phyloP scores from a whole-genome alignment of 2,329 filamentous ascomycete genomes.

The Madurella fahalii region DNA sequence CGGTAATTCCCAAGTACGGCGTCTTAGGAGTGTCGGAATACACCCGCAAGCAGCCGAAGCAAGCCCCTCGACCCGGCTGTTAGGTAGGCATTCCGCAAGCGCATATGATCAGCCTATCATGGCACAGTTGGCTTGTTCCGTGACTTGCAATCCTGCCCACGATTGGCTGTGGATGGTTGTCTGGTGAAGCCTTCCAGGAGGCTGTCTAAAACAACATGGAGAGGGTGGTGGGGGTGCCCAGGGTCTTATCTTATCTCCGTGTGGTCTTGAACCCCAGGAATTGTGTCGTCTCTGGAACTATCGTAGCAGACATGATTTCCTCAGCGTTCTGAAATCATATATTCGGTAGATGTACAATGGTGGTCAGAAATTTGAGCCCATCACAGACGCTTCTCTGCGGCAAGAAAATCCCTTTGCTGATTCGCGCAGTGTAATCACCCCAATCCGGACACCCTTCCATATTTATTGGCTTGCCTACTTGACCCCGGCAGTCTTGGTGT shows the following conservation, averaged over 20 bases:
- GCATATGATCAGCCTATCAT: conserved; percentile 14
- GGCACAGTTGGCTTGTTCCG: conserved; percentile 12
- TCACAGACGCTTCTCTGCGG: no score
- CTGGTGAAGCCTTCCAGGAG: background rate
- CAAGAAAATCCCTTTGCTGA: no score
- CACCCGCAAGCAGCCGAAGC: background rate
- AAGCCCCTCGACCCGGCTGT: background rate
- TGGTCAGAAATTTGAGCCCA: no score
- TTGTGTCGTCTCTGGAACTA: no score
- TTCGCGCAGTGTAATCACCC: no score
- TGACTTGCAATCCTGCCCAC: conserved; percentile 11
- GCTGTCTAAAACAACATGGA: background rate
- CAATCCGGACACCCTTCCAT: no score
- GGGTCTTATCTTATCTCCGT: background rate
- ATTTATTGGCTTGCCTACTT: background rate
- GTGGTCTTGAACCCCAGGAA: background rate
- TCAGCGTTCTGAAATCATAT: no score
- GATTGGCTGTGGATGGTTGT: conserved; percentile 16
- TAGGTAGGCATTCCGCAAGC: background rate
- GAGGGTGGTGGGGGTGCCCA: conserved; percentile 1
- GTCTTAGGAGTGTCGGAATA: background rate
- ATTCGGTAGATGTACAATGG: no score
- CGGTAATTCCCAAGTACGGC: background rate
- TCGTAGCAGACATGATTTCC: background rate
- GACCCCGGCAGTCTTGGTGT: background rate